Base-by-base conservation (phyloP, 352 stramenopile genomes). In the Halophytophthora batemanensis region DNA sequence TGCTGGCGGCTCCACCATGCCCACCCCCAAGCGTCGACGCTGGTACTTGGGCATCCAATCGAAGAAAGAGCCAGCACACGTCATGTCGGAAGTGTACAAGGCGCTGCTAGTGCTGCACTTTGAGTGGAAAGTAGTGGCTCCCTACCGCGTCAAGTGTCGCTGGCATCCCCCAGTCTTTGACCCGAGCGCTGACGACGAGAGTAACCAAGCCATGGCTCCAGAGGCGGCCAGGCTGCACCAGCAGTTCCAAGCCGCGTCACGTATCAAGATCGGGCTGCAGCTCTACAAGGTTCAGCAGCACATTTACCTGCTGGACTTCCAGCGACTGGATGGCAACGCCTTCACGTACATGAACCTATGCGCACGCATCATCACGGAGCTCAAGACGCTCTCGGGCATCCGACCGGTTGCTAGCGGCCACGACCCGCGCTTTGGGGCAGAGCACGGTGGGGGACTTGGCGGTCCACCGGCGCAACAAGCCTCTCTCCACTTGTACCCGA, bases 21-120 rank as follows among this genome's bases (percentile, higher is more conserved):
- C 75, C 8, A 66, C 76, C 0, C 69, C 72, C 6, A 93, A 93
- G 64, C 59, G 80, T 35, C 82, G 96, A 64, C 70, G 96, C 58
- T 99, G 97, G 97, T 99, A 99, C 64, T 62, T 99, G 46, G 97
- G 97, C 37, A 99, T 99, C 65, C 97, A 99, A 81, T 98, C 89
- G 63, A 99, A 99, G 70, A 99, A 99, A 71, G 96, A 99, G 57
- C 96, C 97, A 11, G 96, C 95, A 29, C 96, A 99, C 62, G 97
- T 99, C 31, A 99, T 99, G 96, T 99, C 89, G 17, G 97, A 99
- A 69, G 97, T 99, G 22, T 99, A 99, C 81, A 98, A 98, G 67
- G 96, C 96, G 23, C 77, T 99, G 6, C 87, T 96, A 50, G 87
- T 97, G 44, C 78, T 99, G 23, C 86, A 96, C 47, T 99, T 97